These are phyloP conservation scores for Leccinum fuscescens DNA, from an alignment of 1,284 basidiomycete genomes.

Conservation along the genomic window DNA sequence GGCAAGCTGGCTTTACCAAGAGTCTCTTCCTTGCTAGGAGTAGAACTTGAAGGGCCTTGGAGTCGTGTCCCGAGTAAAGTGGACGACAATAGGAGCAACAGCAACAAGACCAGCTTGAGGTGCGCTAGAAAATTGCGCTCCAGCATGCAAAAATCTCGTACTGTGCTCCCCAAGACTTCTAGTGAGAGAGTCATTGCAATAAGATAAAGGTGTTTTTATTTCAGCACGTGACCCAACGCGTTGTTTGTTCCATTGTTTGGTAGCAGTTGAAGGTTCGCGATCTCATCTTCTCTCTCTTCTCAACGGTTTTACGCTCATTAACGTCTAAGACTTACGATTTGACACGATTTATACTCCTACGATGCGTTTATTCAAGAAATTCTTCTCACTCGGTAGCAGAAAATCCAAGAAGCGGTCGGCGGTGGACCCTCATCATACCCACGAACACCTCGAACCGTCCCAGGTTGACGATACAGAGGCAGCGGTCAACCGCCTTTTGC, in stretches of 20 bases:
- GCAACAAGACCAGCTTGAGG: conserved; percentile 60
- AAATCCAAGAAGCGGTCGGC: conserved; percentile 47
- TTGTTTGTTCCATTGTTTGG: conserved; percentile 45
- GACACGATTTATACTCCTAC: conserved; percentile 23
- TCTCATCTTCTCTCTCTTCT: conserved; percentile 10
- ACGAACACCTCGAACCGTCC: conserved; percentile 15
- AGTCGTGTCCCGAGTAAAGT: conserved; percentile 59
- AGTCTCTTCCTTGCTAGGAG: background rate
- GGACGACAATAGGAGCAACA: conserved; percentile 62
- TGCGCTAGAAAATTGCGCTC: conserved; percentile 71
- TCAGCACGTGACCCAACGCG: conserved; percentile 26
- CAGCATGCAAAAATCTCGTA: conserved; percentile 72
- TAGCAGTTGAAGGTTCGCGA: conserved; percentile 39
- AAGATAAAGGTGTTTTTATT: background rate
- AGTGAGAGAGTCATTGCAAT: conserved; percentile 23
- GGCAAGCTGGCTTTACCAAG: conserved; percentile 24
- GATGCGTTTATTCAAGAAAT: conserved; percentile 70
- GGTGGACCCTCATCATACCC: conserved; percentile 14
- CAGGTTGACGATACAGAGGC: conserved; percentile 52
- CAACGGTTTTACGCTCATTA: conserved; percentile 30
- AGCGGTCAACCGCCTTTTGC: conserved; percentile 59
- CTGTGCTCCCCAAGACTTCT: conserved; percentile 44
- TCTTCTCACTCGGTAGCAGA: conserved; percentile 68
- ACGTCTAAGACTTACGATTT: conserved; percentile 29
- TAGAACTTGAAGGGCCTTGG: conserved; percentile 36